These are phyloP conservation scores for Hura crepitans DNA, from an alignment of 441 rosid species.

Conservation along the genomic window DNA sequence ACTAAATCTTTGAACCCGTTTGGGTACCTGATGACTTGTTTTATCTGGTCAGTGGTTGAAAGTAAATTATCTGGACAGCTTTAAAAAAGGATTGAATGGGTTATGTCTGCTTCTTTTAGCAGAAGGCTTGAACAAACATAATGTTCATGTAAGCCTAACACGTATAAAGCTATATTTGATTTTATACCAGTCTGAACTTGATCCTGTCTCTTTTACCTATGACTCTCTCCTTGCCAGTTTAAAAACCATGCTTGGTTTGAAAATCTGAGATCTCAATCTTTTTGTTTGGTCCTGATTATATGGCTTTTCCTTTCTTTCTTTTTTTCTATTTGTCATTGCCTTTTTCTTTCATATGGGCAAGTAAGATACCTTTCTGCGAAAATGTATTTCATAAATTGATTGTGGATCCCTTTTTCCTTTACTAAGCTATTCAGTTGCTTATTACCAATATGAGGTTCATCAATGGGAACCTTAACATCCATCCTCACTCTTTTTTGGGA, in stretches of 20 bases:
- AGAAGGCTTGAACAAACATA: not conserved
- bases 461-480: not conserved
- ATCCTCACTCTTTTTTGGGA: not conserved
- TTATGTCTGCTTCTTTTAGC: not conserved
- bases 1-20: not conserved
- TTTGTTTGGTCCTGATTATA: not conserved
- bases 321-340: too few relatives aligned
- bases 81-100: not conserved
- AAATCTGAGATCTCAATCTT: not conserved
- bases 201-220: not conserved
- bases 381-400: not conserved
- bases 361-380: not conserved
- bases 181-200: too few relatives aligned
- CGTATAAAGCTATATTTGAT: not conserved
- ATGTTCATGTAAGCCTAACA: not conserved
- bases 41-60: not conserved
- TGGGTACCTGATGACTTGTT: not conserved
- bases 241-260: not conserved
- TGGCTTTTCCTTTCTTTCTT: not conserved
- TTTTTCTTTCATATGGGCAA: not conserved
- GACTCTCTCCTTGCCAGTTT: not conserved
- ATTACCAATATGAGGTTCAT: too few relatives aligned
- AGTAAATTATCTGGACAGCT: not conserved
- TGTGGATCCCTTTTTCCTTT: not conserved
- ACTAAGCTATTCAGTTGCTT: not conserved